Evolutionary conservation across 768 basidiomycete species (phyloP).

Genomic region (Strobilomyces echinocephalus): DNA sequence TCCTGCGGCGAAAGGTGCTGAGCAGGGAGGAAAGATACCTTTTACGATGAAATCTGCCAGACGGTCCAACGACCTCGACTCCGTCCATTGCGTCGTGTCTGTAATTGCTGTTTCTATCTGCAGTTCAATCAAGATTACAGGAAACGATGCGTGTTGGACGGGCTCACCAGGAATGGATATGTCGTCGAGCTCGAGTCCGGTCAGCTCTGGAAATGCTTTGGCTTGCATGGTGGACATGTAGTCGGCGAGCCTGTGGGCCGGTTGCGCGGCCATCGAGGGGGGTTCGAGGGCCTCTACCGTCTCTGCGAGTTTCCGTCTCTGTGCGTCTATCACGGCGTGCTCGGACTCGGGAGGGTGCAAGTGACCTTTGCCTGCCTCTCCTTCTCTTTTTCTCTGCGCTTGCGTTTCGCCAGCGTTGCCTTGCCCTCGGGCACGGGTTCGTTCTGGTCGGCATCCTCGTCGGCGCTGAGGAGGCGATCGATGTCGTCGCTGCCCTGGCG

Average conservation of each 20-base stretch:
- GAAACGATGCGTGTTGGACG: not conserved
- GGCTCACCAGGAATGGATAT: conserved; percentile 69
- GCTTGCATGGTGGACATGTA: conserved; percentile 65
- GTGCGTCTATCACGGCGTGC: conserved; percentile 9
- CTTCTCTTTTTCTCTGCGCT: conserved; percentile 69
- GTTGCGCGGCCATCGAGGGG: conserved; percentile 50
- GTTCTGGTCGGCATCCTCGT: conserved; percentile 39
- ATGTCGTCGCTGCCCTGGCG: conserved; percentile 34
- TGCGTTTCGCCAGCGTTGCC: conserved; percentile 51
- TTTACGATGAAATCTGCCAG: conserved; percentile 72
- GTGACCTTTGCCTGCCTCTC: conserved; percentile 65
- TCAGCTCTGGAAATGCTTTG: conserved; percentile 64
- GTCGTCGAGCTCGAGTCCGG: conserved; percentile 76
- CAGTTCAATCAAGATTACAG: conserved; percentile 43
- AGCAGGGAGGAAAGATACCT: conserved; percentile 40
- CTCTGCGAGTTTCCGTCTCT: conserved; percentile 67
- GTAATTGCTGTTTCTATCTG: conserved; percentile 66
- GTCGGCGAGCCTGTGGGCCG: conserved; percentile 53
- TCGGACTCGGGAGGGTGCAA: conserved; percentile 11
- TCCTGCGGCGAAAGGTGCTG: not conserved
- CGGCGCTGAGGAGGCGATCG: conserved; percentile 40
- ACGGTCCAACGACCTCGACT: conserved; percentile 63
- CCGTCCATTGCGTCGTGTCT: conserved; percentile 73
- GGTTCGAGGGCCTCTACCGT: conserved; percentile 34
- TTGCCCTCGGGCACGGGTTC: conserved; percentile 21